Conservation (phyloP, 768 basidiomycete genomes). For the Lactifluus rugatus region DNA sequence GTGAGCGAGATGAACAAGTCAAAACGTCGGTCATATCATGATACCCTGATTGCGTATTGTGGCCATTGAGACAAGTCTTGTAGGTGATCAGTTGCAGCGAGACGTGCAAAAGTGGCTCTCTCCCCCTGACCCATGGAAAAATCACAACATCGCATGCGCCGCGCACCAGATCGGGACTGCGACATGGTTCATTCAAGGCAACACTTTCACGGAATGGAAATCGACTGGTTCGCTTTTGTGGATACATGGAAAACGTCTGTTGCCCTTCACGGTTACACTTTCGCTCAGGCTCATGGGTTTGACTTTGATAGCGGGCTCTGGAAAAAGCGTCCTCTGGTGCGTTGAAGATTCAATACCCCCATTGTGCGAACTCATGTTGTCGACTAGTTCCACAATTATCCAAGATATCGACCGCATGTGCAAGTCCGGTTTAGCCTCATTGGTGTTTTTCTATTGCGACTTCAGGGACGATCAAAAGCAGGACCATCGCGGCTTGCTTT, state of each 20-base stretch:
- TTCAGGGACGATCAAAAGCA: background rate
- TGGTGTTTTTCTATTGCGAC: no score
- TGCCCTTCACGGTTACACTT: background rate
- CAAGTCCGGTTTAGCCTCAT: background rate
- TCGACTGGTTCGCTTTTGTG: no score
- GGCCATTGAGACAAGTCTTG: background rate
- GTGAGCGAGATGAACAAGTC: background rate
- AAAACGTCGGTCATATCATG: background rate
- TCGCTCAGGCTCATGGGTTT: background rate
- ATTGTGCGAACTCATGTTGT: background rate
- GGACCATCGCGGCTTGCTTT: background rate
- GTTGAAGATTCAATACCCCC: background rate
- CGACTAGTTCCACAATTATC: background rate
- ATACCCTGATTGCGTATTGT: no score
- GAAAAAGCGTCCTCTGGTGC: background rate
- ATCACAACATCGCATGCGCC: background rate
- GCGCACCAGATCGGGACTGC: background rate
- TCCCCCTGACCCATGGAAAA: no score
- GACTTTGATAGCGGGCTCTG: background rate
- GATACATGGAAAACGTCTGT: background rate
- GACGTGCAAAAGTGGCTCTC: background rate
- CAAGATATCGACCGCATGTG: background rate
- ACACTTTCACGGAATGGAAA: no score
- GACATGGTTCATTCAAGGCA: background rate
- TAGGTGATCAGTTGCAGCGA: background rate